A percentile compares a stretch with the other conserved stretches of the same genome.
These are phyloP conservation scores for Cadophora sp. DNA, from an alignment of 2,329 filamentous ascomycete species.

Conservation along the genomic window DNA sequence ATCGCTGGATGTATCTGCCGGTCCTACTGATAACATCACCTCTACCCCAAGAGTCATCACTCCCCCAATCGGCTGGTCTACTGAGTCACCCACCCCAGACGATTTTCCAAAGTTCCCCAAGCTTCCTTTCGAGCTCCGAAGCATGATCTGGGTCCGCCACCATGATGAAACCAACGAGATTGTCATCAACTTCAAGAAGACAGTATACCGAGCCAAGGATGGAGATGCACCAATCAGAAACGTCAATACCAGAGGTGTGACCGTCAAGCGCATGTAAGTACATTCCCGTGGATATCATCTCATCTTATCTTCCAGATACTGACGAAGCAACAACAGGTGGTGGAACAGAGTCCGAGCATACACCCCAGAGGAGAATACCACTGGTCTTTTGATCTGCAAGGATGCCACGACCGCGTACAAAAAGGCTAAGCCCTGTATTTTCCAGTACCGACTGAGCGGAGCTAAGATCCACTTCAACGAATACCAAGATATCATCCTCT, in stretches of 20 bases:
- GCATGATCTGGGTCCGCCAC: not conserved
- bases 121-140: not conserved
- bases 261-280: not conserved
- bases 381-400: not conserved
- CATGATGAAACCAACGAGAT: not conserved
- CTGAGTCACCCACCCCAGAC: not conserved
- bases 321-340: not conserved
- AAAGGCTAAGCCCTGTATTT: not conserved
- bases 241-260: not conserved
- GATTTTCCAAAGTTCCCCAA: not conserved
- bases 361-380: not conserved
- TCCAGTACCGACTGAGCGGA: not conserved
- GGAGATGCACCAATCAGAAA: not conserved
- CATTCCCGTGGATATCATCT: not conserved
- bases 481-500: not conserved
- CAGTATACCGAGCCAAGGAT: not conserved
- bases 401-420: not conserved
- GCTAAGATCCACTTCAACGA: not conserved
- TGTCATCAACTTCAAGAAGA: not conserved
- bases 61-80: not conserved
- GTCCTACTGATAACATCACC: not conserved
- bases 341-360: not conserved
- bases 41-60: not conserved
- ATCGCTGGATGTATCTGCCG: not conserved
- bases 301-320: not conserved